Evolutionary conservation across 352 stramenopile genomes (phyloP).

Genomic region (Globisporangium barbulae): DNA sequence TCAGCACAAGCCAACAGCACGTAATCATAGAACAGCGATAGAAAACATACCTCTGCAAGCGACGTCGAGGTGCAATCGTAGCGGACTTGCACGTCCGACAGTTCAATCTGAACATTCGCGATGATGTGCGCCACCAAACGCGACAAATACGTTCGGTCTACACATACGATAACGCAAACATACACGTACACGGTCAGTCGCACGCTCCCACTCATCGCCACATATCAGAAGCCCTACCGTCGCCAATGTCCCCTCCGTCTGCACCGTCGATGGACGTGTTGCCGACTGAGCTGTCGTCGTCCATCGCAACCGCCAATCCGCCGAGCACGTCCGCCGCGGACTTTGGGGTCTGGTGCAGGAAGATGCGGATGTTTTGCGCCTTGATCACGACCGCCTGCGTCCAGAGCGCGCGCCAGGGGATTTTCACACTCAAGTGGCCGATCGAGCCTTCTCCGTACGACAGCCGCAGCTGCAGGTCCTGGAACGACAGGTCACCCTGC

Average conservation of each 20-base stretch:
- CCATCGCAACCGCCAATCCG: constrained; percentile 18
- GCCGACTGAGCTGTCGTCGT: constrained; percentile 19
- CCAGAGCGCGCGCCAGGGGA: constrained; percentile 83
- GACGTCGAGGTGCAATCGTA: constrained; percentile 77
- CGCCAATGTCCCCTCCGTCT: constrained; percentile 31
- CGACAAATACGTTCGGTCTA: constrained; percentile 81
- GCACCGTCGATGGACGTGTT: constrained; percentile 17
- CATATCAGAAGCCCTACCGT: constrained; percentile 23
- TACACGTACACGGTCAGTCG: neutral
- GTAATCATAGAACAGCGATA: neutral
- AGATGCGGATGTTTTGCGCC: constrained; percentile 66
- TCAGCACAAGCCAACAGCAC: neutral
- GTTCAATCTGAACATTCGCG: constrained; percentile 83
- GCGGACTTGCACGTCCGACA: constrained; percentile 75
- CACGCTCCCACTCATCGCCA: neutral
- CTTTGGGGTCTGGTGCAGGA: constrained; percentile 57
- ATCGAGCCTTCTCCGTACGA: constrained; percentile 78
- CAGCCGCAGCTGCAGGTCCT: constrained; percentile 74
- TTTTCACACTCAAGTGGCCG: constrained; percentile 75
- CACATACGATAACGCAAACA: neutral
- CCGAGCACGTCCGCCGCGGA: constrained; percentile 8
- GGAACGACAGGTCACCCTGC: constrained; percentile 84
- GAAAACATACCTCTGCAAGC: constrained; percentile 43
- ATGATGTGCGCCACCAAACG: constrained; percentile 82
- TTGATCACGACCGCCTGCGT: constrained; percentile 80